Percentiles rank a stretch among this genome's conserved stretches.
phyloP scores from a whole-genome alignment of 2,329 filamentous ascomycete genomes.

The Torrubiellomyces zombiae region DNA sequence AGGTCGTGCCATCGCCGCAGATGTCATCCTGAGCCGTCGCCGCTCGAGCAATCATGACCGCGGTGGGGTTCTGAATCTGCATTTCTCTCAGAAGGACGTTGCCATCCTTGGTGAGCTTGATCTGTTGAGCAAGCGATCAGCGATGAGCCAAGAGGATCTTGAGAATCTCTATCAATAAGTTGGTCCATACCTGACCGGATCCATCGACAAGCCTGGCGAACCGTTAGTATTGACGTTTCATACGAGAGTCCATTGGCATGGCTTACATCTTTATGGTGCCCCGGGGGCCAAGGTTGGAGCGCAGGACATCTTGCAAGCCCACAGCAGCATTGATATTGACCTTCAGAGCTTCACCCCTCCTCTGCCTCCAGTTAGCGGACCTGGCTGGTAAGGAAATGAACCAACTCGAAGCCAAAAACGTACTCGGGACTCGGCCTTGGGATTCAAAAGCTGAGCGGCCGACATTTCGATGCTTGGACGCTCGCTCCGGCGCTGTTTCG shows the following conservation, averaged over 20 bases:
- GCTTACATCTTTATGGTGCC: slow-evolving; percentile 89
- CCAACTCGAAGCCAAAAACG: no score
- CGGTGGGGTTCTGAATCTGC: slow-evolving; percentile 98
- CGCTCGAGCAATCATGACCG: slow-evolving; percentile 67
- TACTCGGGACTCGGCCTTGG: slow-evolving; percentile 95
- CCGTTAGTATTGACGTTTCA: slow-evolving; percentile 10
- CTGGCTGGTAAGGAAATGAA: slow-evolving; percentile 5
- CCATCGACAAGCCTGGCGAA: slow-evolving; percentile 47
- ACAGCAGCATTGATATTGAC: slow-evolving; percentile 97
- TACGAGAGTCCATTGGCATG: not conserved
- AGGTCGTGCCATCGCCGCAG: slow-evolving; percentile 93
- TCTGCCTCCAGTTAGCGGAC: slow-evolving; percentile 31
- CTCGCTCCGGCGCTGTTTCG: slow-evolving; percentile 5
- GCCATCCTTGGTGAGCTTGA: slow-evolving; percentile 98
- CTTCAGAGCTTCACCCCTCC: slow-evolving; percentile 87
- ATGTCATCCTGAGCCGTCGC: slow-evolving; percentile 98
- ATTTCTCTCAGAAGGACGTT: slow-evolving; percentile 66
- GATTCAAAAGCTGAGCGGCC: slow-evolving; percentile 93
- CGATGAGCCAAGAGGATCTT: no score
- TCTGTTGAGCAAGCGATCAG: slow-evolving; percentile 34
- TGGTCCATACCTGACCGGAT: slow-evolving; percentile 41
- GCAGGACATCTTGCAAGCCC: slow-evolving; percentile 83
- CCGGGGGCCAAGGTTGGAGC: slow-evolving; percentile 85
- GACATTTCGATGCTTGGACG: slow-evolving; percentile 46
- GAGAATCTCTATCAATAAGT: slow-evolving; percentile 9